Evolutionary conservation across 768 basidiomycete genomes (phyloP), one percentile per base, ranked within the genome.

Genomic region (Suillus discolor): DNA sequence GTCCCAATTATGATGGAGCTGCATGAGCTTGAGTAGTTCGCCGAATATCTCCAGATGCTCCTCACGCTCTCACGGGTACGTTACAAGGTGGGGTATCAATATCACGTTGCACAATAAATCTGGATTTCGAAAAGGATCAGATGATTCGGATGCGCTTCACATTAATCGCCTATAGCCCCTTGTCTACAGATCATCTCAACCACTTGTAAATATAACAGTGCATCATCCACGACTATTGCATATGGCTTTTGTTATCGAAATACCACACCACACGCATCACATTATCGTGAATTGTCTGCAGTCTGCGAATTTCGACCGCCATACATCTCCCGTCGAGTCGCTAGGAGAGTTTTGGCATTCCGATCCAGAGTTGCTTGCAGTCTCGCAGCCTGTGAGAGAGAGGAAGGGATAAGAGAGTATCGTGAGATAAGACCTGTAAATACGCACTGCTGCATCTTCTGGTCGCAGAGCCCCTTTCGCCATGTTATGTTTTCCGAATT

Each of bases 401-500:
- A 25, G 39, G 61, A 23, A 16, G 11, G 31, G 36, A 54, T 57
- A 42, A 45, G 49, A 45, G 15, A 0, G 20, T 34, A 1, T 47
- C 0, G 15, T 16, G 4, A 13, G 39, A 45, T 41, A n/a, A 62
- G 16, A 53, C 28, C 11, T 23, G 31, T 5, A 66, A 67, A 47
- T 49, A 80, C 88, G 28, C 75, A 92, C 92, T 61, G 92, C 91
- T 61, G 89, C 91, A 75, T 94, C 93, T 75, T 94, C 93, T 1
- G 90, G 90, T 61, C 90, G 83, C 68, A 92, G 75, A 1, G 92
- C 91, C 3, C 92, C 92, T 76, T 94, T 94, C 3, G 93, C 93
- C 91, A 93, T 93, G 72, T 94, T 94, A 69, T 93, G 91, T 70
- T 91, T 93, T 6, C 91, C 88, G 31, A 85, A 81, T 66, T 87